Evolutionary conservation across 2,329 filamentous ascomycete genomes (phyloP), one percentile per base, ranked within the genome.

Genomic region (Cryphonectria radicalis): DNA sequence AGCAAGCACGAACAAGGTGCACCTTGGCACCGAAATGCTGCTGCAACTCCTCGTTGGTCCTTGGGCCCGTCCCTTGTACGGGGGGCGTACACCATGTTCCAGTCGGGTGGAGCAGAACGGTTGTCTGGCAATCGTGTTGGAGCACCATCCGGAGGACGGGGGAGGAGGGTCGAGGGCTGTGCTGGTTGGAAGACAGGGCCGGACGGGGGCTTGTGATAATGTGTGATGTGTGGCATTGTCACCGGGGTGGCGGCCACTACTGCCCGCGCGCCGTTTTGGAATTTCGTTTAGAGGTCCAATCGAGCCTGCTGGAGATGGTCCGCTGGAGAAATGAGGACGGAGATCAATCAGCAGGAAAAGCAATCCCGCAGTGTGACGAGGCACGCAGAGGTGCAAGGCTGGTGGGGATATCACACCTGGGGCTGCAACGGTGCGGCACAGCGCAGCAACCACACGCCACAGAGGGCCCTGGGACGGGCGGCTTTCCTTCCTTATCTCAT

Each of bases 381-480:
- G 17, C 32, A 62, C 17, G 32, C 19, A 22, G 10, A n/a, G 28
- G 43, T 65, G 63, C 63, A 65, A 65, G 63, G 63, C 28, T 43
- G 42, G 63, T 32, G 63, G 63, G 28, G 63, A 50, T 32, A 65
- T 65, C 63, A 65, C 63, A 53, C n/a, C 17, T 14, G 40, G 40
- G 63, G 63, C 63, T 65, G 63, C 43, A 65, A 46, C 63, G 43
- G 25, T 50, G 42, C 63, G 63, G 37, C 62, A 64, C 62, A 46
- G 62, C 62, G 22, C 35, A 37, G 32, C 55, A 11, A 19, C 59
- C 35, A 40, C 32, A n/a, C 37, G 32, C 59, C 19, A 35, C 19
- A 62, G 59, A 35, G 19, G 32, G 57, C 53, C 25, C 55, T 32
- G 55, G 25, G 17, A 28, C 14, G 55, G 28, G 25, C 55, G 55